These are phyloP conservation scores for Psilocybe cubensis DNA, from an alignment of 768 basidiomycete genomes.

Conservation along the genomic window DNA sequence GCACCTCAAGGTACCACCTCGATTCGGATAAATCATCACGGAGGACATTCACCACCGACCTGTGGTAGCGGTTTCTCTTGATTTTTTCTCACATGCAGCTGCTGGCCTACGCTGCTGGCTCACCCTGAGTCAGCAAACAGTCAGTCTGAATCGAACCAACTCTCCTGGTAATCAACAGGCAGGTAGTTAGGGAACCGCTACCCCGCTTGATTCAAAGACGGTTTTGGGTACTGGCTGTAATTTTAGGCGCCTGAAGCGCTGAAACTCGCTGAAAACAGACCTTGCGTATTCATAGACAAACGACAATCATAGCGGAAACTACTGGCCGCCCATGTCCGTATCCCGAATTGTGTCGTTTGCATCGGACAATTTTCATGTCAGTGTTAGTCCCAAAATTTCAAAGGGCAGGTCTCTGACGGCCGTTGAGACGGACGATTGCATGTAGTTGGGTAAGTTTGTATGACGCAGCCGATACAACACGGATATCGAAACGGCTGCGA, in stretches of 20 bases:
- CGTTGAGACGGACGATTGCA: background rate
- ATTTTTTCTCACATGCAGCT: constrained; percentile 12
- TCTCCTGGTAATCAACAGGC: background rate
- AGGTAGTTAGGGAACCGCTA: background rate
- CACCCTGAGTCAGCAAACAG: background rate
- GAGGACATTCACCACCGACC: constrained; percentile 23
- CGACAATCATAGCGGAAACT: background rate
- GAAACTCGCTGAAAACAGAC: background rate
- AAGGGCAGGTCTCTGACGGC: too few relatives aligned
- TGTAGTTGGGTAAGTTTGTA: background rate
- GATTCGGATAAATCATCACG: constrained; percentile 14
- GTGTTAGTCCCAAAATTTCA: too few relatives aligned
- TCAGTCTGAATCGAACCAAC: background rate
- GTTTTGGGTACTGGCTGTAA: background rate
- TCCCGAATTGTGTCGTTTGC: background rate
- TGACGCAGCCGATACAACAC: background rate
- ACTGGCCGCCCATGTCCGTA: background rate
- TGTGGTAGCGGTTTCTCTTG: background rate
- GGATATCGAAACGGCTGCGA: background rate
- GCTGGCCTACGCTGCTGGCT: background rate
- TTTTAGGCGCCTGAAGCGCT: background rate
- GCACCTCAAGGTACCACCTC: background rate
- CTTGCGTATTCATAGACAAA: background rate
- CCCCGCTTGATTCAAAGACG: background rate
- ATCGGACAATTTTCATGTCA: background rate